Conservation (phyloP, 768 basidiomycete genomes). For the Pleurotus platypus region DNA sequence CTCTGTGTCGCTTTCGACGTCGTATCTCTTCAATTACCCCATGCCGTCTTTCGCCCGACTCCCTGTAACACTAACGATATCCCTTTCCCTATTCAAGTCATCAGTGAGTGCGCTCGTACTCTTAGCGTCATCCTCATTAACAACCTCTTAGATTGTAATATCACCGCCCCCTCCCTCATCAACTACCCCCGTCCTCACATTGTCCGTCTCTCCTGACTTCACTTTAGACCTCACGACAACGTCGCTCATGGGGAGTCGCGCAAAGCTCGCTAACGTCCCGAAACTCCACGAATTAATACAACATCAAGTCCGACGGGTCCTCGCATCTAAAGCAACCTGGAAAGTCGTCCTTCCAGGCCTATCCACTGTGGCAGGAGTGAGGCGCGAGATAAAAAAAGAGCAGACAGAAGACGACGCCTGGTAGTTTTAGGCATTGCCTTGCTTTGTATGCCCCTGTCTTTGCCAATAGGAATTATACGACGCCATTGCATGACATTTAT, state of each 20-base stretch:
- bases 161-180: slow-evolving; percentile 55
- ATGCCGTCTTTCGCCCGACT: slow-evolving; percentile 79
- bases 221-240: slow-evolving; percentile 82
- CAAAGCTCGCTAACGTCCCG: slow-evolving; percentile 96
- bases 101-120: slow-evolving; percentile 37
- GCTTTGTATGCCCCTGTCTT: too few species aligned
- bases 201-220: slow-evolving; percentile 84
- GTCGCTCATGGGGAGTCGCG: slow-evolving; percentile 91
- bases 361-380: slow-evolving; percentile 28
- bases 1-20: slow-evolving; percentile 80
- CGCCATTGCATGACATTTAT: neutral
- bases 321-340: slow-evolving; percentile 61
- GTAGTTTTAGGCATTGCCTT: slow-evolving; percentile 1
- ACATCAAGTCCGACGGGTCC: slow-evolving; percentile 69
- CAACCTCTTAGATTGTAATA: slow-evolving; percentile 51
- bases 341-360: slow-evolving; percentile 68
- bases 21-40: slow-evolving; percentile 82
- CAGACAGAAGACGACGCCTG: slow-evolving; percentile 21
- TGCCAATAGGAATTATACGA: too few species aligned
- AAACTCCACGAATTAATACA: slow-evolving; percentile 95
- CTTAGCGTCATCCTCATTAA: slow-evolving; percentile 6
- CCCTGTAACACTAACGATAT: slow-evolving; percentile 78
- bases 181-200: slow-evolving; percentile 55
- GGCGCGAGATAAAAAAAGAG: slow-evolving; percentile 33
- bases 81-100: slow-evolving; percentile 70